phyloP scores from a whole-genome alignment of 345 rosid species.

The Corchorus capsularis region DNA sequence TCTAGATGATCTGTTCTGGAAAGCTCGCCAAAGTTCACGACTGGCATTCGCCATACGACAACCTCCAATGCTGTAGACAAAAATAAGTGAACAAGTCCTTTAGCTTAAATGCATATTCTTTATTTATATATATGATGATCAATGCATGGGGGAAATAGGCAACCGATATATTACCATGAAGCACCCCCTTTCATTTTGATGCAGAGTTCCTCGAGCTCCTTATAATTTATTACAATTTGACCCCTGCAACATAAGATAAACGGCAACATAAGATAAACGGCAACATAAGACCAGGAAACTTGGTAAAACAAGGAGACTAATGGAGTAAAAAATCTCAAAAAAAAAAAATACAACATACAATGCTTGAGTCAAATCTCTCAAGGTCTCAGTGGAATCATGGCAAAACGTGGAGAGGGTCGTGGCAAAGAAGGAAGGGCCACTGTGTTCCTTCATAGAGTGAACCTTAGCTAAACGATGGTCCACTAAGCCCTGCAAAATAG shows the following conservation, averaged over 20 bases:
- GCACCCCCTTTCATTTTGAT: constrained; percentile 28
- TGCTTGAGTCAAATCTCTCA: constrained; percentile 18
- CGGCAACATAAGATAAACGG: too few relatives aligned
- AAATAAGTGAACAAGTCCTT: background rate
- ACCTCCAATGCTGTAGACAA: constrained; percentile 15
- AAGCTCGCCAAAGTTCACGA: background rate
- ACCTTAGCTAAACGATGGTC: constrained; percentile 11
- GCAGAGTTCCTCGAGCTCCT: constrained; percentile 12
- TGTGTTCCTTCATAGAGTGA: constrained; percentile 16
- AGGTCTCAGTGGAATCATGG: constrained; percentile 12
- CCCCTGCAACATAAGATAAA: constrained; percentile 19
- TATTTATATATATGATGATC: background rate
- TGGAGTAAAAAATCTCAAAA: background rate
- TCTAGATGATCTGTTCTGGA: background rate
- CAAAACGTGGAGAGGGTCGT: constrained; percentile 22
- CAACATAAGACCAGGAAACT: background rate
- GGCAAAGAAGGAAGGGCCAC: constrained; percentile 18
- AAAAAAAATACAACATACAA: constrained; percentile 21
- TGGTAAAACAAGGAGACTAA: too few relatives aligned
- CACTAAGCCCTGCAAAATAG: constrained; percentile 25
- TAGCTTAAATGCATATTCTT: background rate
- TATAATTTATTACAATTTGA: constrained; percentile 13
- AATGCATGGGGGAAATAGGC: background rate
- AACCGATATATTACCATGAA: constrained; percentile 18
- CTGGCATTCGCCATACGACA: constrained; percentile 4